Evolutionary conservation across 306 rosid species (phyloP).

Genomic region (Lathyrus sativus): DNA sequence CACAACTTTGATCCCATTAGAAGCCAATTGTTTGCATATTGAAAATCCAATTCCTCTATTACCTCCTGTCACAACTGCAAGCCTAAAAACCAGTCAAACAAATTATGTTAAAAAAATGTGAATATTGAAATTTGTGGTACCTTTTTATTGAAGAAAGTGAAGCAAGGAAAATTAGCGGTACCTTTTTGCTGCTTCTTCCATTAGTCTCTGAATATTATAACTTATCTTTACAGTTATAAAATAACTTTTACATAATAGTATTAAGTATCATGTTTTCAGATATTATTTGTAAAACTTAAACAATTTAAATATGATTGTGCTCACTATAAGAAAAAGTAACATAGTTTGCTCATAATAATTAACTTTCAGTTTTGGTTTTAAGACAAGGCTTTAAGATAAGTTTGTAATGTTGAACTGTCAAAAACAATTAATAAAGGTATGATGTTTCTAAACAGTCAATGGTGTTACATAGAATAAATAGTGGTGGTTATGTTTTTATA

Average conservation of each 20-base stretch:
- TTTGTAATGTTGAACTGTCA: too few species aligned
- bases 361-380: too few species aligned
- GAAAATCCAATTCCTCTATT: slow-evolving; percentile 29
- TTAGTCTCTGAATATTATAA: not conserved
- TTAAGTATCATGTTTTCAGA: too few species aligned
- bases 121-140: too few species aligned
- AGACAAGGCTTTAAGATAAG: too few species aligned
- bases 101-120: not conserved
- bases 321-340: not conserved
- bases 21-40: slow-evolving; percentile 3
- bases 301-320: not conserved
- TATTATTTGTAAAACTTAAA: not conserved
- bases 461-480: too few species aligned
- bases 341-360: too few species aligned
- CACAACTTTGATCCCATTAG: slow-evolving; percentile 18
- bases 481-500: not conserved
- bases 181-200: not conserved
- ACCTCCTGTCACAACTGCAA: slow-evolving; percentile 28
- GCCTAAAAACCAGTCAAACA: not conserved
- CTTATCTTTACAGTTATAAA: too few species aligned
- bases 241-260: too few species aligned
- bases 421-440: too few species aligned
- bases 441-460: too few species aligned
- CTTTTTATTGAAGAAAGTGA: too few species aligned
- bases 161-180: not conserved